These are phyloP conservation scores for Leptomonas pyrrhocoris DNA, from an alignment of 208 protist genomes.

Conservation along the genomic window DNA sequence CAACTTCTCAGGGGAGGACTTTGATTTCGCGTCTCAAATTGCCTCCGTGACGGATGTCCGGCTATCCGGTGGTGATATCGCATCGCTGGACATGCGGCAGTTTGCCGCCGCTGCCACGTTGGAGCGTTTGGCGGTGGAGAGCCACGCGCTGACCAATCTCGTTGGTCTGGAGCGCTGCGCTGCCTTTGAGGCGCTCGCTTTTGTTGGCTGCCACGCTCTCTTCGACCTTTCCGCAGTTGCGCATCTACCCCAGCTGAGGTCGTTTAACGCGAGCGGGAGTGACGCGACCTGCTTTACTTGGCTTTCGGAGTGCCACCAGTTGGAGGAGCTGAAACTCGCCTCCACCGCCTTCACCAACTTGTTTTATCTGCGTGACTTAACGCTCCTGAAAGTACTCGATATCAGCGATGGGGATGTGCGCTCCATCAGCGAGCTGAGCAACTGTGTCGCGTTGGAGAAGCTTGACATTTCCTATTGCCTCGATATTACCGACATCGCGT, in stretches of 20 bases:
- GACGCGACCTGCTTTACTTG: neutral
- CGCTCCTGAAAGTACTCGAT: neutral
- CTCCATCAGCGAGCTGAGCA: neutral
- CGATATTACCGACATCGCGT: neutral
- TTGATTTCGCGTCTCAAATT: neutral
- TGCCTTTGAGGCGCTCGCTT: neutral
- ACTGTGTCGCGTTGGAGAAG: conserved; percentile 10
- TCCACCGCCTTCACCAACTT: neutral
- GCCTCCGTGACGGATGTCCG: neutral
- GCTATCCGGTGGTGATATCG: neutral
- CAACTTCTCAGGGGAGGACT: neutral
- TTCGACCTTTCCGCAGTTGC: neutral
- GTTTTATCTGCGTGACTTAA: neutral
- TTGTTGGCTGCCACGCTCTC: neutral
- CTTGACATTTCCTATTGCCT: conserved; percentile 15
- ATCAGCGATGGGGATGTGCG: conserved; percentile 15
- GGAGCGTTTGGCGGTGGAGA: neutral
- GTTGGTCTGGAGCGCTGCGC: neutral
- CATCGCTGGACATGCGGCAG: neutral
- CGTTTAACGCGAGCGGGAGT: neutral
- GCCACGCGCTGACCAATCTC: neutral
- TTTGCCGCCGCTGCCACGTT: conserved; percentile 5
- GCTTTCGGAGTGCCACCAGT: neutral
- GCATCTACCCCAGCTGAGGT: neutral
- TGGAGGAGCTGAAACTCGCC: conserved; percentile 4